Base-by-base conservation (phyloP, 1,284 basidiomycete species). In the Trichosporon sp. region DNA sequence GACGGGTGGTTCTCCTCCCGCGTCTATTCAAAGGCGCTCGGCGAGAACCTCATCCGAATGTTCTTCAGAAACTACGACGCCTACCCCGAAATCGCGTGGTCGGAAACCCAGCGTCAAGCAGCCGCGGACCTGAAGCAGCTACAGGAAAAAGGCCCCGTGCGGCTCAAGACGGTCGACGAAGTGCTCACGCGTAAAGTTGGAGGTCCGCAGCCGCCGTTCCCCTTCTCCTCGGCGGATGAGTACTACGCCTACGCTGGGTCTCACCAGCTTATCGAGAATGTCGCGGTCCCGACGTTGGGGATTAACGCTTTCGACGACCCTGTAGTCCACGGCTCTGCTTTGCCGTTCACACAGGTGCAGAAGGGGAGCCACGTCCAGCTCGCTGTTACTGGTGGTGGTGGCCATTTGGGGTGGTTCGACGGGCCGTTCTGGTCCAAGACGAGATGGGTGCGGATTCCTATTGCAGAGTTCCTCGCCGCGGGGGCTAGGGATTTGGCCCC, bases 341-440 rank as follows among this genome's bases (percentile, higher is more conserved):
- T 74, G 46, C 90, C 87, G 3, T 82, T 73, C 32, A 62, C 84
- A 68, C 83, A 87, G 65, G 83, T 85, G 7, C 82, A 84, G 63
- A 83, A 82, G 11, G 90, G 88, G 65, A 80, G 82, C 1, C 86
- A 87, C 76, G 86, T 92, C 11, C 85, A 88, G 10, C 85, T 90
- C 73, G 89, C 84, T 13, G 81, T 91, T 61, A 95, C 95, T 0
- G 81, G 84, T 34, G 84, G 85, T 16, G 95, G 96, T 1, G 96
- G 96, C 0, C 95, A 99, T 81, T 83, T 99, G 16, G 95, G 95
- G 32, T 98, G 92, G 95, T 98, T 95, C 75, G 87, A 89, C 71
- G 81, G 85, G 4, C 70, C 73, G 14, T 71, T 73, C 49, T 62
- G 60, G 8, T 67, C 71, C 3, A 74, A 77, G 64, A 58, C 61